Percentiles rank a stretch among this genome's conserved stretches.
These are phyloP conservation scores for Bonia amplexicaulis DNA, from an alignment of 176 grass and related monocot species.

Conservation along the genomic window DNA sequence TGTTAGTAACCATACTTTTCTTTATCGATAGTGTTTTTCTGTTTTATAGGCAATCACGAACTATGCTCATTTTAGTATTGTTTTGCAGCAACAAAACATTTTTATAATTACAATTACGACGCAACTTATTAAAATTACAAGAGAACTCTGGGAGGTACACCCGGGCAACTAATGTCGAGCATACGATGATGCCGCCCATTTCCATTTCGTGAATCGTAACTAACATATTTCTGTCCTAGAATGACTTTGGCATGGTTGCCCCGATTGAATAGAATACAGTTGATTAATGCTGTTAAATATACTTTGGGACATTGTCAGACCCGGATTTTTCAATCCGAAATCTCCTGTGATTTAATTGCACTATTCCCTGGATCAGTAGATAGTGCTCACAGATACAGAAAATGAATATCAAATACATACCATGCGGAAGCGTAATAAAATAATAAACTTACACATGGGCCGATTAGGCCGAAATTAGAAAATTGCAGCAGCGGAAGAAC, in stretches of 20 bases:
- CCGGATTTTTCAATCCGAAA: too few relatives aligned
- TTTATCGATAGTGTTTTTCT: not conserved
- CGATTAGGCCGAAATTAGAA: too few relatives aligned
- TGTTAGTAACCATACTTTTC: slow-evolving; percentile 1
- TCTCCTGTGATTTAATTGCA: too few relatives aligned
- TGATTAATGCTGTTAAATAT: not conserved
- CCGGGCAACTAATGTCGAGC: not conserved
- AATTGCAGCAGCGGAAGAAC: too few relatives aligned
- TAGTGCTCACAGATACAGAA: too few relatives aligned
- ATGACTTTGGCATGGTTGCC: not conserved
- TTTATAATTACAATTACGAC: not conserved
- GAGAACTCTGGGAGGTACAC: not conserved
- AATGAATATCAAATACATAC: too few relatives aligned
- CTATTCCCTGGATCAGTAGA: too few relatives aligned
- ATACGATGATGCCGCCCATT: not conserved
- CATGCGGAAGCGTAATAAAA: too few relatives aligned
- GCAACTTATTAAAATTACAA: not conserved
- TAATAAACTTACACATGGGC: too few relatives aligned
- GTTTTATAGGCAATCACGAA: not conserved
- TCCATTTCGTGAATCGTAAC: not conserved
- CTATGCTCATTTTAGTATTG: not conserved
- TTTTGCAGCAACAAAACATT: slow-evolving; percentile 1
- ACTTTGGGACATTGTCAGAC: too few relatives aligned
- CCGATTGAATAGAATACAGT: not conserved
- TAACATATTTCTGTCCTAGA: not conserved